These are phyloP conservation scores for Mrakia gelida DNA, from an alignment of 768 basidiomycete genomes.

Conservation along the genomic window DNA sequence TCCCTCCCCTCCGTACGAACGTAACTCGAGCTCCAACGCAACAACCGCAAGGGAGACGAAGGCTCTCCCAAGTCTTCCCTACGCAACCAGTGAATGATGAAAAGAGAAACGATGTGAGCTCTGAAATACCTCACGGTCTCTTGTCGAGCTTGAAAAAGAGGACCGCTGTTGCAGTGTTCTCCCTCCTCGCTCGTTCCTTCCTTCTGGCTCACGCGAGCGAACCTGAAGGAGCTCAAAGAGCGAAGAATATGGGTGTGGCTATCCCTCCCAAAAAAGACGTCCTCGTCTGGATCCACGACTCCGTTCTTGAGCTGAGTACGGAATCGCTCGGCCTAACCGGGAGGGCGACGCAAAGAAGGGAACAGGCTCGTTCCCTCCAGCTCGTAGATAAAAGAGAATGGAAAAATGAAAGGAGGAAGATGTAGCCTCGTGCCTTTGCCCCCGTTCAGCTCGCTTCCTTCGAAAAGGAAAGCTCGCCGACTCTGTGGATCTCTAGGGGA, in stretches of 20 bases:
- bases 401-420: not conserved
- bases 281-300: conserved; percentile 33
- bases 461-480: not conserved
- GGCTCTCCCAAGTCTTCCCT: too few species aligned
- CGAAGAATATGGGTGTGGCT: not conserved
- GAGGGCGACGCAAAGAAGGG: conserved; percentile 20
- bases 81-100: not conserved
- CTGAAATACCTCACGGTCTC: conserved; percentile 31
- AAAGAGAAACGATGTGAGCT: conserved; percentile 14
- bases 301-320: conserved; percentile 19
- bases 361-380: not conserved
- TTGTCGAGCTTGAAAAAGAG: not conserved
- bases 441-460: not conserved
- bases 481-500: not conserved
- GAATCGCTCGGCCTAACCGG: conserved; percentile 32
- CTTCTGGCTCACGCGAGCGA: not conserved
- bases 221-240: not conserved
- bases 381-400: not conserved
- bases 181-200: not conserved
- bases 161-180: conserved; percentile 29
- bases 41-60: not conserved
- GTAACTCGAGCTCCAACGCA: not conserved
- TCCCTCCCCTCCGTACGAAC: not conserved
- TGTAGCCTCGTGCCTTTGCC: conserved; percentile 32
- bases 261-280: conserved; percentile 32